These are phyloP conservation scores for Adansonia rubrostipa DNA, from an alignment of 441 rosid species.

Conservation along the genomic window DNA sequence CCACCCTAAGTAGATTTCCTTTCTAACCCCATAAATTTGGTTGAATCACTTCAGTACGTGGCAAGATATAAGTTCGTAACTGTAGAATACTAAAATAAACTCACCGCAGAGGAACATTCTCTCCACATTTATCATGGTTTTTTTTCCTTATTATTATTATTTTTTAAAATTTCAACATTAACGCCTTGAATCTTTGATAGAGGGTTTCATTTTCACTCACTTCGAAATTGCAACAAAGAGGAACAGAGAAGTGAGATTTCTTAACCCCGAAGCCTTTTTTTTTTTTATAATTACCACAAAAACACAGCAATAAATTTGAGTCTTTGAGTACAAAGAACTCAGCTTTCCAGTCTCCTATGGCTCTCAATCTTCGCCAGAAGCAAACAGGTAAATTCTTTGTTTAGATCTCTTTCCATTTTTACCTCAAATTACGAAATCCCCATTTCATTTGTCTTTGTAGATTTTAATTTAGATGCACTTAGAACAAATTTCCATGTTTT, in stretches of 20 bases:
- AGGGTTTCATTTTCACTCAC: neutral
- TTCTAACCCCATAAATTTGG: neutral
- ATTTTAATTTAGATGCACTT: neutral
- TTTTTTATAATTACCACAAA: neutral
- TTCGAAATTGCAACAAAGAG: neutral
- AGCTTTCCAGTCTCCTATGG: conserved; percentile 51
- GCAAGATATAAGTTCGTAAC: neutral
- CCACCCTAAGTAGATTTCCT: too few relatives aligned
- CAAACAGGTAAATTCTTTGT: conserved; percentile 62
- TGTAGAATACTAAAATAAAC: neutral
- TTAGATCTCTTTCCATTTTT: conserved; percentile 1
- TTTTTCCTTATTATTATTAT: too few relatives aligned
- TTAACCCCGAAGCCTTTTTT: neutral
- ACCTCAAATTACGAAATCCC: neutral
- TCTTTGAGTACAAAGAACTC: conserved; percentile 3
- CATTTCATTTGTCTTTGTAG: neutral
- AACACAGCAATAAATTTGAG: neutral
- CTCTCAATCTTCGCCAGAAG: conserved; percentile 92
- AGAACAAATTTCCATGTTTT: neutral
- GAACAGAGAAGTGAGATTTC: neutral
- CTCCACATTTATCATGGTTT: neutral
- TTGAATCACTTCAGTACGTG: neutral
- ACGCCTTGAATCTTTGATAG: neutral
- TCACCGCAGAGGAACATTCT: conserved; percentile 8
- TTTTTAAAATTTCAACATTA: neutral